A percentile compares a stretch with the other conserved stretches of the same genome.
These are phyloP conservation scores for Phaffia tasmanica DNA, from an alignment of 768 basidiomycete genomes.

Conservation along the genomic window DNA sequence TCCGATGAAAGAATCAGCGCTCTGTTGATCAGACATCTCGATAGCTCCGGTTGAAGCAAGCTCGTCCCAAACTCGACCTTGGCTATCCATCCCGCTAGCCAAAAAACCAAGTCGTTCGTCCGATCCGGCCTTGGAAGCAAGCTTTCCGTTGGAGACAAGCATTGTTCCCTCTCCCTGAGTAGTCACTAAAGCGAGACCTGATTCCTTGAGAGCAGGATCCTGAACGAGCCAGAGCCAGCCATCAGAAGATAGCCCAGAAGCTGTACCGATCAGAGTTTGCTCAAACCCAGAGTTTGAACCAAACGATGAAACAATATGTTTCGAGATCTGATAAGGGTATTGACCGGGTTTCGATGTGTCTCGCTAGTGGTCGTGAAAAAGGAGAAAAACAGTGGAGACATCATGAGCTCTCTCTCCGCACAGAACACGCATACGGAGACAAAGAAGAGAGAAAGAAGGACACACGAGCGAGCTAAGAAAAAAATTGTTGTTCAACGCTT, in stretches of 20 bases:
- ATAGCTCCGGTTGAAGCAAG: no score
- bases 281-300: constrained; percentile 24
- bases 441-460: constrained; percentile 25
- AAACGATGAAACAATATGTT: constrained; percentile 23
- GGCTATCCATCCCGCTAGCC: no score
- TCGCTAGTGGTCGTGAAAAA: background rate
- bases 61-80: no score
- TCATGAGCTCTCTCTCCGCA: background rate
- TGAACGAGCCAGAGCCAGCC: constrained; percentile 27
- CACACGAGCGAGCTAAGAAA: constrained; percentile 79
- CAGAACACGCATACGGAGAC: no score
- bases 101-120: background rate
- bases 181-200: constrained; percentile 21
- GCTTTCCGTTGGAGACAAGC: constrained; percentile 18
- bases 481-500: constrained; percentile 84
- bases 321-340: constrained; percentile 18
- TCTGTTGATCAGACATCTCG: no score
- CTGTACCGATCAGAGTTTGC: constrained; percentile 21
- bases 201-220: constrained; percentile 6
- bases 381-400: background rate
- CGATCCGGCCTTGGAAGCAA: background rate
- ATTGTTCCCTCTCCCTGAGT: constrained; percentile 20
- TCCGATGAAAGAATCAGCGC: no score
- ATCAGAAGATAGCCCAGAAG: constrained; percentile 16
- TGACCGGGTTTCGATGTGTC: constrained; percentile 2